Conservation (phyloP, 1,139 yeast species). For the Neolecta irregularis region DNA sequence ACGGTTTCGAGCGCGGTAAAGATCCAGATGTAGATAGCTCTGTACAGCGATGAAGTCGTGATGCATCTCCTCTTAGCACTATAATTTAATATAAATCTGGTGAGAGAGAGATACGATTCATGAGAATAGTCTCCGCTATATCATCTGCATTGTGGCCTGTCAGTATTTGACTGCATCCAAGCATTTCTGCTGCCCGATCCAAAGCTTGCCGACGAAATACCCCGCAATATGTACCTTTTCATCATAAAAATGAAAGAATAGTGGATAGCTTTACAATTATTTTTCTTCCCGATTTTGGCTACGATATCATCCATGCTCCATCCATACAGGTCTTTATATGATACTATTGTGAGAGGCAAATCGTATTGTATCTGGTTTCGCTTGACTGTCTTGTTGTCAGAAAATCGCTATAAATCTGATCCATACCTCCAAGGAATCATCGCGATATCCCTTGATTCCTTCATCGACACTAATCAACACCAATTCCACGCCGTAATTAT, state of each 20-base stretch:
- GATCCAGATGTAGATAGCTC: constrained; percentile 64
- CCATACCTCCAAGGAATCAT: constrained; percentile 64
- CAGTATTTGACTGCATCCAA: constrained; percentile 77
- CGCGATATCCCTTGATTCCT: constrained; percentile 93
- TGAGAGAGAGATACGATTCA: constrained; percentile 41
- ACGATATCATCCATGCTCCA: constrained; percentile 99
- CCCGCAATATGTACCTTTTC: constrained; percentile 66
- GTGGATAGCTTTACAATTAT: constrained; percentile 41
- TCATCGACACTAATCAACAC: constrained; percentile 83
- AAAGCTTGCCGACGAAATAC: constrained; percentile 91
- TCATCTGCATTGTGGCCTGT: constrained; percentile 99
- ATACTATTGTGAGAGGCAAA: constrained; percentile 77
- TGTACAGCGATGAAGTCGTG: constrained; percentile 81
- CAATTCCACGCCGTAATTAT: constrained; percentile 70
- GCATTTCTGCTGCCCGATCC: constrained; percentile 87
- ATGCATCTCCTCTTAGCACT: constrained; percentile 77
- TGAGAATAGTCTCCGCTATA: constrained; percentile 93
- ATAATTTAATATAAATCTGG: not conserved
- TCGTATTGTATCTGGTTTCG: constrained; percentile 78
- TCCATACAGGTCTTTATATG: constrained; percentile 69
- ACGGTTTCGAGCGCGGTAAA: constrained; percentile 77
- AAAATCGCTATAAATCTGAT: not conserved
- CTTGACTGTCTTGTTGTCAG: constrained; percentile 50
- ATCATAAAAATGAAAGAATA: not conserved
- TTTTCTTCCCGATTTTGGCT: constrained; percentile 82